Base-by-base conservation (phyloP, 108 stramenopile genomes). In the Cyclotella baltica region DNA sequence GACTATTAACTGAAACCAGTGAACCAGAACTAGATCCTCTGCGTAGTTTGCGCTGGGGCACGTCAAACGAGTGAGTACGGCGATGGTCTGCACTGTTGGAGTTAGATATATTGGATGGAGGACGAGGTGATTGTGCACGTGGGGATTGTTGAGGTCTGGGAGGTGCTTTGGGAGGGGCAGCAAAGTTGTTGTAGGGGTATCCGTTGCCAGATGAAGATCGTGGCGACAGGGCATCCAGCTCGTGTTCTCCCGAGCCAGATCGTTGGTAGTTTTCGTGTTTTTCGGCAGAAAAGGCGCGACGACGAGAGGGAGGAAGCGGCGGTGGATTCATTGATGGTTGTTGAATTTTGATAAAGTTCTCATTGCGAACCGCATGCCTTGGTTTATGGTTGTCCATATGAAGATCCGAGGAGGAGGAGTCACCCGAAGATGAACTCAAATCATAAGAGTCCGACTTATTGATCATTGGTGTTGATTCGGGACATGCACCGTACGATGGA, bases 51-150 rank as follows among this genome's bases (percentile, higher is more conserved):
- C 64, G 70, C 40, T 37, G 22, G 3, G 57, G 25, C 20, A 50
- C 47, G 36, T 81, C 80, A 43, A 19, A 57, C 18, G 80, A 81
- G 35, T 70, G 62, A 30, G 69, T 63, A n/a, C 80, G 73, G 33
- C 73, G 73, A 40, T 70, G 77, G 40, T 34, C 52, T 18, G 37
- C 23, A 43, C 22, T 46, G 28, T 13, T 23, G n/a, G 61, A 62
- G 27, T 0, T n/a, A 18, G 63, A 64, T 25, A 19, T 38, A 43
- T 38, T 64, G 40, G 20, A 64, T 8, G 63, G 16, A 4, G 4
- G 37, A 18, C 63, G 63, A 11, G 22, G 63, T 10, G 63, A 27
- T 64, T 23, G 63, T 27, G n/a, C n/a, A n/a, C 63, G 63, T 25
- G 22, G 63, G 25, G 63, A 27, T 64, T 23, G 63, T 27, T 64